phyloP scores from a whole-genome alignment of 257 asterid genomes.

The Thymus mandschuricus region DNA sequence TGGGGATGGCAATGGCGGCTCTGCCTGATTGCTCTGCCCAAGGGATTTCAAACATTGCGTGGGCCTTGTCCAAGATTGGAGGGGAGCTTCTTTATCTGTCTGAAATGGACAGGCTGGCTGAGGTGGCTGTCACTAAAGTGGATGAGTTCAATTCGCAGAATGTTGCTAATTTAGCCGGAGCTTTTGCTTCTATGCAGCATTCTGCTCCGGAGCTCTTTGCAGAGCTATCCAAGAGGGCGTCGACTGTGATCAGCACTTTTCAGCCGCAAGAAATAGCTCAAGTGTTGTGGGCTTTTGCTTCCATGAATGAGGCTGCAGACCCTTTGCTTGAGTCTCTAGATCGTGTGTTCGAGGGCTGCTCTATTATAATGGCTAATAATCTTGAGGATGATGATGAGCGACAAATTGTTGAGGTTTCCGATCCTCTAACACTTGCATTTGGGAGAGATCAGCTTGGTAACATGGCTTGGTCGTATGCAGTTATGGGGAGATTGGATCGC shows the following conservation, averaged over 20 bases:
- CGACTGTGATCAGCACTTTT: constrained; percentile 59
- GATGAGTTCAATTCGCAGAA: constrained; percentile 84
- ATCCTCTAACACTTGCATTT: constrained; percentile 44
- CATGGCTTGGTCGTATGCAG: constrained; percentile 91
- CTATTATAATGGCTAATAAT: constrained; percentile 27
- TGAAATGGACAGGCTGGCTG: constrained; percentile 95
- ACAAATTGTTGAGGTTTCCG: constrained; percentile 15
- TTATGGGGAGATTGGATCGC: constrained; percentile 66
- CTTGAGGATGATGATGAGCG: constrained; percentile 40
- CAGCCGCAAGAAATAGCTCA: constrained; percentile 93
- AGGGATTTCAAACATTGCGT: constrained; percentile 87
- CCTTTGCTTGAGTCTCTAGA: constrained; percentile 75
- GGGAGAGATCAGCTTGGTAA: constrained; percentile 77
- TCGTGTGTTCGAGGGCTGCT: constrained; percentile 42
- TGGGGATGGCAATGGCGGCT: constrained; percentile 87
- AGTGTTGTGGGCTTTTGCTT: constrained; percentile 95
- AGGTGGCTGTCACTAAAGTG: constrained; percentile 75
- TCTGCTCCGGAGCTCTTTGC: constrained; percentile 82
- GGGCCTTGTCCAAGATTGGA: constrained; percentile 95
- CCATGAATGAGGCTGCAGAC: constrained; percentile 71
- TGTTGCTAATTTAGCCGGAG: constrained; percentile 91
- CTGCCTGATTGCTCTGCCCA: constrained; percentile 92
- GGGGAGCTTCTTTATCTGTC: constrained; percentile 93
- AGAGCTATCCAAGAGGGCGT: constrained; percentile 65
- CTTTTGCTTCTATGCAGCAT: constrained; percentile 96